Evolutionary conservation across 139 green algal species (phyloP).

Genomic region (Coccomyxa sp.): DNA sequence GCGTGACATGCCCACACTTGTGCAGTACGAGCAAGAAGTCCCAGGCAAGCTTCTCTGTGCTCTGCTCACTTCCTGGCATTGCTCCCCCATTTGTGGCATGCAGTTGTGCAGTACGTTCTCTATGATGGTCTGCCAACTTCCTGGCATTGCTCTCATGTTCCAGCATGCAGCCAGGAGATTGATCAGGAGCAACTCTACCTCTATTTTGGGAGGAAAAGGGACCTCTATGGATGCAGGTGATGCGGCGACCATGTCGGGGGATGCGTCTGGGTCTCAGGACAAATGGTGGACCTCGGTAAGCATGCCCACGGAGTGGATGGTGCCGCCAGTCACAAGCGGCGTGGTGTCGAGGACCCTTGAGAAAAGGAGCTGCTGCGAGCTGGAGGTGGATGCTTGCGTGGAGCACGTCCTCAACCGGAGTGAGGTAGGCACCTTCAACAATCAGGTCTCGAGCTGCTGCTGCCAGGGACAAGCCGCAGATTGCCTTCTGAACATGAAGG

Average conservation of each 20-base stretch:
- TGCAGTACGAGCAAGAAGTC: not conserved
- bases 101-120: no score
- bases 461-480: no score
- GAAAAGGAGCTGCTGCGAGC: slow-evolving; percentile 48
- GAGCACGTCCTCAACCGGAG: slow-evolving; percentile 79
- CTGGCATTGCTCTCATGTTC: no score
- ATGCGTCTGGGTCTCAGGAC: not conserved
- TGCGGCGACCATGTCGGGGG: no score
- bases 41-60: not conserved
- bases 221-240: no score
- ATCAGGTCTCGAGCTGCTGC: no score
- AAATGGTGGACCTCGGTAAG: slow-evolving; percentile 24
- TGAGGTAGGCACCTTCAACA: slow-evolving; percentile 31
- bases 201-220: no score
- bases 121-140: not conserved
- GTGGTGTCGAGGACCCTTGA: slow-evolving; percentile 4
- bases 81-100: not conserved
- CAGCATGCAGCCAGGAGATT: no score
- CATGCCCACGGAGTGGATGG: slow-evolving; percentile 19
- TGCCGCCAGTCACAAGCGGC: not conserved
- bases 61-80: not conserved
- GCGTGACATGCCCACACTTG: not conserved
- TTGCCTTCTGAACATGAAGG: no score
- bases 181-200: no score
- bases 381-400: slow-evolving; percentile 74